Evolutionary conservation across 495 filamentous ascomycete genomes (phyloP).

Genomic region (Daldinia concentrica): DNA sequence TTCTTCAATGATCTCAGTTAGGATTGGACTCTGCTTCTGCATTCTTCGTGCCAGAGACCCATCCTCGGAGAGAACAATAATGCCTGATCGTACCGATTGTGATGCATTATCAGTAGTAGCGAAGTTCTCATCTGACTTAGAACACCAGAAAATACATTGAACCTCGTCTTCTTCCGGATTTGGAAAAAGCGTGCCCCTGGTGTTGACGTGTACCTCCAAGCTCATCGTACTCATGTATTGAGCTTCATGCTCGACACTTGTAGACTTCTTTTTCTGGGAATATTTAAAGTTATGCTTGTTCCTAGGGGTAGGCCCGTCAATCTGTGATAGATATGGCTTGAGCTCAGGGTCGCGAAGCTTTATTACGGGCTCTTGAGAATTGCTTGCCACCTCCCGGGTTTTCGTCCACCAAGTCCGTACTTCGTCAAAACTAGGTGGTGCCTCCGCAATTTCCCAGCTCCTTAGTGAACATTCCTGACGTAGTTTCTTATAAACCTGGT

Average conservation of each 20-base stretch:
- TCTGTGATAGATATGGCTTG: conserved; percentile 74
- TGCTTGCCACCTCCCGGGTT: conserved; percentile 39
- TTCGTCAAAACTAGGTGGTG: conserved; percentile 76
- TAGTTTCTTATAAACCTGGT: conserved; percentile 58
- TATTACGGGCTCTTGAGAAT: conserved; percentile 64
- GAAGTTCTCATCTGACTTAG: conserved; percentile 74
- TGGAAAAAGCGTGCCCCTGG: conserved; percentile 77
- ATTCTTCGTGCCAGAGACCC: conserved; percentile 61
- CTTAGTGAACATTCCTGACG: conserved; percentile 63
- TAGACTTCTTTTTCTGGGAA: conserved; percentile 78
- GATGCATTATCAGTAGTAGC: conserved; percentile 55
- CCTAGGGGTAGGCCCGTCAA: conserved; percentile 88
- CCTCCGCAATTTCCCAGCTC: conserved; percentile 71
- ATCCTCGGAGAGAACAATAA: conserved; percentile 70
- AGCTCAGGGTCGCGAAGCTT: conserved; percentile 46
- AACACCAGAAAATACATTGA: conserved; percentile 89
- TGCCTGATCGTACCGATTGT: conserved; percentile 57
- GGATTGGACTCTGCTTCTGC: conserved; percentile 55
- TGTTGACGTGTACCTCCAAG: conserved; percentile 94
- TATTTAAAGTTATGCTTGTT: conserved; percentile 87
- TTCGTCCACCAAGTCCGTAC: conserved; percentile 73
- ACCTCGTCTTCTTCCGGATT: conserved; percentile 93
- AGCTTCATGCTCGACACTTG: conserved; percentile 81
- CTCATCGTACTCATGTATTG: conserved; percentile 99
- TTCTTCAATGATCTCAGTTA: conserved; percentile 75